Conservation (phyloP, 495 filamentous ascomycete species). For the Penicillium robsamsonii region DNA sequence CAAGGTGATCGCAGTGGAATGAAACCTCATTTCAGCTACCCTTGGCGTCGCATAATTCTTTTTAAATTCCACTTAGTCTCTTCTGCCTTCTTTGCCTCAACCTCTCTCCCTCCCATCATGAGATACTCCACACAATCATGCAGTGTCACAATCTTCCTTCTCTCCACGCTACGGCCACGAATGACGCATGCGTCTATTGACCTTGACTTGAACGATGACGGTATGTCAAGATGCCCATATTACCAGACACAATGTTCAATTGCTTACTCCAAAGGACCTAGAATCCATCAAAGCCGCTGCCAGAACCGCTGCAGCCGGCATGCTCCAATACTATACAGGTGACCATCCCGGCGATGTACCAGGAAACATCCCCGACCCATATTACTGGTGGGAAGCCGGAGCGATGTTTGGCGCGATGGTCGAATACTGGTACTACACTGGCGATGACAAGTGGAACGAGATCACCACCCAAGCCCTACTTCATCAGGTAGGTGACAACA, state of each 20-base stretch:
- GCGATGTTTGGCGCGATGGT: slow-evolving; percentile 69
- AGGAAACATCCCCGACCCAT: slow-evolving; percentile 67
- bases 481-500: slow-evolving; percentile 61
- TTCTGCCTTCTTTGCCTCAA: background rate
- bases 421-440: slow-evolving; percentile 78
- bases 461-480: slow-evolving; percentile 61
- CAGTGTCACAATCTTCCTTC: background rate
- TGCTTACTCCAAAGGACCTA: slow-evolving; percentile 8
- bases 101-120: background rate
- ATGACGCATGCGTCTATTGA: slow-evolving; percentile 21
- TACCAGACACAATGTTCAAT: background rate
- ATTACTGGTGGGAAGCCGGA: slow-evolving; percentile 78
- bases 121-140: slow-evolving; percentile 7
- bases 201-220: slow-evolving; percentile 16
- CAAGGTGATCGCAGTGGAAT: background rate
- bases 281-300: slow-evolving; percentile 49
- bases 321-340: slow-evolving; percentile 61
- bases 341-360: slow-evolving; percentile 64
- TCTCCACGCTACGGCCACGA: slow-evolving; percentile 7
- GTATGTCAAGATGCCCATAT: slow-evolving; percentile 41
- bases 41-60: background rate
- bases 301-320: slow-evolving; percentile 35
- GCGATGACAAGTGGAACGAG: slow-evolving; percentile 66
- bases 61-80: background rate
- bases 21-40: background rate